Base-by-base conservation (phyloP, 176 grass and related monocot genomes). In the Microstegium vimineum region DNA sequence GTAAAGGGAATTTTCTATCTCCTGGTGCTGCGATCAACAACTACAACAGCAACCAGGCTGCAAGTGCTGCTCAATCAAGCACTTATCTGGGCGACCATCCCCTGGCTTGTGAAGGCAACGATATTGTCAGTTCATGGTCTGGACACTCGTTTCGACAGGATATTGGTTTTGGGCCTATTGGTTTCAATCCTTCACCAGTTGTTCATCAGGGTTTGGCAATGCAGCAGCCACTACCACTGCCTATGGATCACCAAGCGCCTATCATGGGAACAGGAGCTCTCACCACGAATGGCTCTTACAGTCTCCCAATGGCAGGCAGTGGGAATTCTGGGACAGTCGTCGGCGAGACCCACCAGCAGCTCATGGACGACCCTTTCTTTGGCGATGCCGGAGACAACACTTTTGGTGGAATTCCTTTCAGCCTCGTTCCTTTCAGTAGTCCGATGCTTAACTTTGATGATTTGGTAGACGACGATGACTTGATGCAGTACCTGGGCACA, bases 401-500 rank as follows among this genome's bases (percentile, higher is more conserved):
- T 41, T 95, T 98, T 66, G 84, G 85, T 7, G 91, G 75, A 18
- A 60, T 93, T 42, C 89, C 92, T 59, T 88, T 93, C 10, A 87
- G 91, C 85, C 91, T 90, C 28, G 84, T 91, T 72, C 84, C 90
- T 32, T 81, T 94, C 14, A 83, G 70, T 66, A 93, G 79, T 76
- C 86, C 84, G 22, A 87, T 95, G 20, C 84, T 74, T 74, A 72
- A 66, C 82, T 62, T 98, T 30, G 92, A 87, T 84, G 90, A 93
- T 38, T 79, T 94, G 52, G 46, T 98, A 74, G 86, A 88, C 32
- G 95, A 98, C 35, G 90, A 98, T 37, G 92, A 93, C 56, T 65
- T 98, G 61, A 90, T 98, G 90, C 86, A 86, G 32, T 98, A 98
- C 76, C 78, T 98, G 34, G 95, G 95, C 82, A 93, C 95, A 79